Conservation (phyloP, 129 eudicot genomes). For the Mikania micrantha region DNA sequence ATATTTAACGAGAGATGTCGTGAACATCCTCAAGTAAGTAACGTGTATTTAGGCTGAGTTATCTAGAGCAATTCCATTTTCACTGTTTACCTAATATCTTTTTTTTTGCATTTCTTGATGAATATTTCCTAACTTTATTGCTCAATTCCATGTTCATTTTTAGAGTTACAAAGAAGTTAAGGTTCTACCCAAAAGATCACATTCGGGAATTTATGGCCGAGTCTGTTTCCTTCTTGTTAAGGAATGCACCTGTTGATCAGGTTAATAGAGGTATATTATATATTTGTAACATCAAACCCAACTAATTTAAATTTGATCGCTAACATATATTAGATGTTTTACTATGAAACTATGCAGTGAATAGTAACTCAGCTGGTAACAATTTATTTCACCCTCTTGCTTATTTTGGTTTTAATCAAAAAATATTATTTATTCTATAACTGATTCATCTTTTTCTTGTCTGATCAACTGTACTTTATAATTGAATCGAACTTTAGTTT, state of each 20-base stretch:
- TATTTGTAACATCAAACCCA: background rate
- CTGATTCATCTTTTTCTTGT: background rate
- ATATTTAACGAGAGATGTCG: slow-evolving; percentile 53
- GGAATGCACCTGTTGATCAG: slow-evolving; percentile 66
- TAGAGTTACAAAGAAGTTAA: slow-evolving; percentile 57
- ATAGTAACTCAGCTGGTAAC: background rate
- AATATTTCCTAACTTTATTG: background rate
- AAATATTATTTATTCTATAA: background rate
- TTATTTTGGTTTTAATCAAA: background rate
- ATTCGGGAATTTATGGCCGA: slow-evolving; percentile 85
- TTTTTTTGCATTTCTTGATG: background rate
- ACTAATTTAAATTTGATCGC: background rate
- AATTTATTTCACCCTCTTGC: background rate
- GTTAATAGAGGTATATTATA: slow-evolving; percentile 49
- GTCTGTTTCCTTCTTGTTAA: slow-evolving; percentile 63
- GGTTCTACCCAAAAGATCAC: slow-evolving; percentile 72
- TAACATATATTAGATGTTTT: background rate
- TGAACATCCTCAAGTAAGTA: slow-evolving; percentile 67
- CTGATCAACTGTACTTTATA: background rate
- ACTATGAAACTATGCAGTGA: background rate
- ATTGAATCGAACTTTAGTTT: background rate
- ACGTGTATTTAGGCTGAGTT: background rate
- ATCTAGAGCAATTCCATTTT: background rate
- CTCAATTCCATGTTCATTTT: background rate
- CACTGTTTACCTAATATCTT: background rate